These are phyloP conservation scores for Anethum foeniculum DNA, from an alignment of 140 eudicot species.

Conservation along the genomic window DNA sequence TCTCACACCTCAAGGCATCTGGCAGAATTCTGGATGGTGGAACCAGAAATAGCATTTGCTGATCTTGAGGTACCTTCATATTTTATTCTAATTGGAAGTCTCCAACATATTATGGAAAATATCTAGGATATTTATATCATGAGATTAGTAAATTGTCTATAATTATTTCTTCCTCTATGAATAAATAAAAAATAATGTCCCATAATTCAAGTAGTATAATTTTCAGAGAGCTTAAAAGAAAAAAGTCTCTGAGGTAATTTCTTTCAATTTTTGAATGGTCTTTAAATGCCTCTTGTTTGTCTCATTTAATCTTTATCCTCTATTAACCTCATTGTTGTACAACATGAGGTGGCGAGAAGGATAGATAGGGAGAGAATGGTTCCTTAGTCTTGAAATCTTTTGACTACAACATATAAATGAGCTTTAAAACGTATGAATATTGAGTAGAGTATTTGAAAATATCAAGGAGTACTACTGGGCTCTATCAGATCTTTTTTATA, in stretches of 20 bases:
- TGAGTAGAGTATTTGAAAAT: neutral
- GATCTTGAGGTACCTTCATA: constrained; percentile 52
- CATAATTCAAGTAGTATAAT: too few species aligned
- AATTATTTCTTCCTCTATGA: too few species aligned
- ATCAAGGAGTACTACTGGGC: neutral
- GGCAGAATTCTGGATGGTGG: constrained; percentile 98
- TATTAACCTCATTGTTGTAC: neutral
- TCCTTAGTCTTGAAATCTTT: neutral
- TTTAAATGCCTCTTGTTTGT: too few species aligned
- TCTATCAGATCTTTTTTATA: neutral
- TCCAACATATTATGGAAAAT: neutral
- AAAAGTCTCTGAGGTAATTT: too few species aligned
- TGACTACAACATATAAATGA: neutral
- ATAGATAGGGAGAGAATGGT: neutral
- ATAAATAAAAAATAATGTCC: too few species aligned
- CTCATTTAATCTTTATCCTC: too few species aligned
- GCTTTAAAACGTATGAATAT: neutral
- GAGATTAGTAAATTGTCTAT: too few species aligned
- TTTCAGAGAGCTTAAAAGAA: too few species aligned
- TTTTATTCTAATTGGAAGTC: neutral
- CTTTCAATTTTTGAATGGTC: too few species aligned
- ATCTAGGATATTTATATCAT: neutral
- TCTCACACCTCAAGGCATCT: constrained; percentile 96
- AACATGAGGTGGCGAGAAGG: neutral
- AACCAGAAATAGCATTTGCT: constrained; percentile 94